Base-by-base conservation (phyloP, 805 yeast species). In the Soucietia sequanensis region DNA sequence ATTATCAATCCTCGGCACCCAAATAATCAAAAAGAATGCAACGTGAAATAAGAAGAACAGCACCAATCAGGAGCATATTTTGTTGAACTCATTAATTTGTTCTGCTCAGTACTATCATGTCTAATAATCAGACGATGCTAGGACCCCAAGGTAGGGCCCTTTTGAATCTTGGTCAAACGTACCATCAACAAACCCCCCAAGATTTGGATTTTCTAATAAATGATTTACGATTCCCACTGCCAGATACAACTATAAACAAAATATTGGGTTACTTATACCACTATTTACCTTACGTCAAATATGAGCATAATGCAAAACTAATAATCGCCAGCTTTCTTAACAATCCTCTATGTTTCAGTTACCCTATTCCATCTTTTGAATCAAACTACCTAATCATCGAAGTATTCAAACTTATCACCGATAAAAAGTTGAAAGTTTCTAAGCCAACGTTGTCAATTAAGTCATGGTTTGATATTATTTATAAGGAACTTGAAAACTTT, bases 231-330 rank as follows among this genome's bases (percentile, higher is more conserved):
- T 54, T 56, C 39, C 78, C 80, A 0, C 49, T 45, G 14, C 42
- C 58, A 2, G 48, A 57, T 6, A 50, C 54, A 39, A 58, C 61
- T 22, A 58, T 48, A 24, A 52, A 48, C 14, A 58, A 56, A 35
- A 46, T 68, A 4, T 44, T 75, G 12, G 74, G 80, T 1, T 72
- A 73, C 47, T 35, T 76, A 15, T 75, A 69, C 34, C 70, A 75
- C 46, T 76, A 76, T 45, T 51, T 74, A 34, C 81, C 81, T 1
- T 69, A 52, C 30, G 56, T 76, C 33, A 75, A 73, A 46, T 62
- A 65, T 33, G 70, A 65, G 42, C 61, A 60, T 37, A 76, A 76
- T 48, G 54, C 76, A 26, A 56, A 62, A 31, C 43, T 76, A 1
- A 50, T 76, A 13, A 54, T 77, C 10, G 58, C 68, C 21, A 59